phyloP scores from a whole-genome alignment of 192 early-diverging fungal genomes.

The Haplosporangium gracile region DNA sequence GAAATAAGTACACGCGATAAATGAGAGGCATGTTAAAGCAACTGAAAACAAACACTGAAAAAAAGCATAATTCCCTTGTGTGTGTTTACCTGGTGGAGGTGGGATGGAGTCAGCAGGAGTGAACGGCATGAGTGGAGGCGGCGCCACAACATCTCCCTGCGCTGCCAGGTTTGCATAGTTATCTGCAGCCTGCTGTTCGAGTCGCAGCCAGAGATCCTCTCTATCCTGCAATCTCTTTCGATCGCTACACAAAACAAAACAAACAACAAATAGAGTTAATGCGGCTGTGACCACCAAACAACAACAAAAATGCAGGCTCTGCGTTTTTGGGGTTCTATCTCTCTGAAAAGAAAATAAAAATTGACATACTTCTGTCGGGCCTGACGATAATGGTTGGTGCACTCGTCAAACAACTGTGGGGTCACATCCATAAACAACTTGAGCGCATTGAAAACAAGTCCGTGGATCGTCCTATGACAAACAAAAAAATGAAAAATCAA shows the following conservation, averaged over 20 bases:
- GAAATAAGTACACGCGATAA: background rate
- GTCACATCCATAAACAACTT: constrained; percentile 97
- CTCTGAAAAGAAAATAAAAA: background rate
- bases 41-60: background rate
- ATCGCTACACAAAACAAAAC: constrained; percentile 64
- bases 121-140: background rate
- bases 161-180: constrained; percentile 34
- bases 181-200: constrained; percentile 67
- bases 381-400: constrained; percentile 90
- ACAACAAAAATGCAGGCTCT: background rate
- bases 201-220: constrained; percentile 80
- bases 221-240: constrained; percentile 82
- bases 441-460: constrained; percentile 94
- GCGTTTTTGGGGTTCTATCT: background rate
- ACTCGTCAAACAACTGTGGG: constrained; percentile 95
- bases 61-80: background rate
- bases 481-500: background rate
- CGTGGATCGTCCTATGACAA: constrained; percentile 86
- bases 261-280: constrained; percentile 17
- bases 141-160: constrained; percentile 10
- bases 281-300: background rate
- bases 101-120: constrained; percentile 15
- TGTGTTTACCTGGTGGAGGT: constrained; percentile 22
- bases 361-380: constrained; percentile 82
- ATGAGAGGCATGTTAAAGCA: background rate